Evolutionary conservation across 805 yeast species (phyloP).

Genomic region (Candida sakaeoensis): DNA sequence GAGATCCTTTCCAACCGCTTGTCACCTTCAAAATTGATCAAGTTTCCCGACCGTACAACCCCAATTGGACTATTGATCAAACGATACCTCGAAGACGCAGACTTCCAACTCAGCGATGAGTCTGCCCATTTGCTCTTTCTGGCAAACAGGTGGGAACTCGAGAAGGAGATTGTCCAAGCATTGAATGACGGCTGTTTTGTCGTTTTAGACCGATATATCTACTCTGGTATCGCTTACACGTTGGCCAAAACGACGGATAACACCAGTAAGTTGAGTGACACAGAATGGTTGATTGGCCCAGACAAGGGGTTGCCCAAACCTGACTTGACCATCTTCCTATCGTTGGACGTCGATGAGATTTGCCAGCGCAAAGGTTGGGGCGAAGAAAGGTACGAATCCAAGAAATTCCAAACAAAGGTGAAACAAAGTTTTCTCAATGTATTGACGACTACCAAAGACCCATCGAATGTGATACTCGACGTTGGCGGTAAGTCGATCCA

Average conservation of each 20-base stretch:
- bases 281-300: slow-evolving; percentile 76
- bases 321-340: slow-evolving; percentile 75
- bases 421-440: slow-evolving; percentile 52
- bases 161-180: slow-evolving; percentile 39
- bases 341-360: slow-evolving; percentile 46
- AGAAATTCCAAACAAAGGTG: slow-evolving; percentile 72
- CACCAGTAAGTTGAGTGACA: slow-evolving; percentile 30
- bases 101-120: slow-evolving; percentile 60
- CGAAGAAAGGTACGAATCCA: slow-evolving; percentile 83
- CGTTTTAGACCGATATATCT: slow-evolving; percentile 81
- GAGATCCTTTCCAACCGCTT: slow-evolving; percentile 25
- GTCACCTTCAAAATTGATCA: slow-evolving; percentile 44
- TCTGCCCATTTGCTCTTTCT: slow-evolving; percentile 83
- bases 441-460: slow-evolving; percentile 25
- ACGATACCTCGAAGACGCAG: slow-evolving; percentile 55
- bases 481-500: slow-evolving; percentile 60
- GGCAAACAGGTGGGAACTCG: slow-evolving; percentile 92
- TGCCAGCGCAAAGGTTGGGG: slow-evolving; percentile 77
- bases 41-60: slow-evolving; percentile 88
- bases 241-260: slow-evolving; percentile 66
- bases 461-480: slow-evolving; percentile 40
- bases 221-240: slow-evolving; percentile 91
- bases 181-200: slow-evolving; percentile 55
- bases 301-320: slow-evolving; percentile 86
- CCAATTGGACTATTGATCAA: slow-evolving; percentile 77